Conservation (phyloP, 495 filamentous ascomycete genomes). For the Aspergillus conjunctus region DNA sequence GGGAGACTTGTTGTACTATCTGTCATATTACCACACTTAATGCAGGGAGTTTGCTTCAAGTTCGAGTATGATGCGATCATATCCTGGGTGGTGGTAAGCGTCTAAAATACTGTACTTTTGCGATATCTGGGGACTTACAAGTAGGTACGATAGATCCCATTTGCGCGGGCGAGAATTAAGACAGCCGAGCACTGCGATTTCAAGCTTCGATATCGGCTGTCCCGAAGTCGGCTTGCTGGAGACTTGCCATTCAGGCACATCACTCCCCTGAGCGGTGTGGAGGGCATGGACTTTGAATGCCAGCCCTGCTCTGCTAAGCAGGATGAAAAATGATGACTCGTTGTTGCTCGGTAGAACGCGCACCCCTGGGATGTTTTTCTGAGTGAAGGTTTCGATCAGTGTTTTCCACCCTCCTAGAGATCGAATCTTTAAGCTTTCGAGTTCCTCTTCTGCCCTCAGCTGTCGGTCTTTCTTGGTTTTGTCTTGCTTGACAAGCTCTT, state of each 20-base stretch:
- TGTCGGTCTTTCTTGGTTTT: conserved; percentile 30
- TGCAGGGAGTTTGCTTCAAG: conserved; percentile 43
- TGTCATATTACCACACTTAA: conserved; percentile 42
- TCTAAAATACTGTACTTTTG: background rate
- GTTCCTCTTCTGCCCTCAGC: conserved; percentile 30
- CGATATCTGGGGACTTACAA: conserved; percentile 33
- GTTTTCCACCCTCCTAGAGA: conserved; percentile 38
- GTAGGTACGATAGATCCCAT: conserved; percentile 47
- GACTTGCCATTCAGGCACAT: conserved; percentile 40
- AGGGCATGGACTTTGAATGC: conserved; percentile 35
- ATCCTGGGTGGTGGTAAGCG: conserved; percentile 20
- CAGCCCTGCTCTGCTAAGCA: conserved; percentile 40
- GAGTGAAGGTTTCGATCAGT: conserved; percentile 35
- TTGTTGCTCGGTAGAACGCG: conserved; percentile 31
- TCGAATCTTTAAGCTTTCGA: conserved; percentile 33
- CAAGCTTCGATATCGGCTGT: conserved; percentile 34
- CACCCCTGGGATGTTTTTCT: conserved; percentile 33
- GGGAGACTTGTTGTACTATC: conserved; percentile 44
- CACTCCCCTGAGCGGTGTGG: conserved; percentile 19
- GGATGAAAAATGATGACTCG: conserved; percentile 31
- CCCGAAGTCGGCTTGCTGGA: conserved; percentile 26
- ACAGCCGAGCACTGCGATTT: conserved; percentile 36
- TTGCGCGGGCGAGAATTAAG: conserved; percentile 41
- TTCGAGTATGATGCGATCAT: conserved; percentile 38
- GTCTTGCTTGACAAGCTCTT: conserved; percentile 35